These are phyloP conservation scores for Pestalotiopsis sp. DNA, from an alignment of 2,329 filamentous ascomycete genomes.

Conservation along the genomic window DNA sequence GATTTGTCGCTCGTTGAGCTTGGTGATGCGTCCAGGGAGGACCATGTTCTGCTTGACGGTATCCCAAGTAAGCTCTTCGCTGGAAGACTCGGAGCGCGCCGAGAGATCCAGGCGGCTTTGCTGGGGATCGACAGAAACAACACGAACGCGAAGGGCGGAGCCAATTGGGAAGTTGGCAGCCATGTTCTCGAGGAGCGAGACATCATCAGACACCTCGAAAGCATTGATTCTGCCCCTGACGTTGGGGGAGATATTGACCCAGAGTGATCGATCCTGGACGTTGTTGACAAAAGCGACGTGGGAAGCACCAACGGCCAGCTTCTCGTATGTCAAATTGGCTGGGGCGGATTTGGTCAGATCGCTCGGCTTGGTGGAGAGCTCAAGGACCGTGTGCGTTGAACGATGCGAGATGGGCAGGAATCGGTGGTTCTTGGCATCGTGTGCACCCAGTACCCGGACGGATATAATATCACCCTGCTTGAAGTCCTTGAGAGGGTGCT, in stretches of 20 bases:
- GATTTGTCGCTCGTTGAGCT: conserved; percentile 80
- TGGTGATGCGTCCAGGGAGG: conserved; percentile 81
- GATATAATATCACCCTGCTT: conserved; percentile 69
- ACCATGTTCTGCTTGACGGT: conserved; percentile 79
- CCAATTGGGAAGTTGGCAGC: conserved; percentile 83
- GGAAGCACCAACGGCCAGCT: conserved; percentile 71
- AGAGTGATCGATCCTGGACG: conserved; percentile 74
- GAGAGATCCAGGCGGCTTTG: conserved; percentile 82
- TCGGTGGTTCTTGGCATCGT: conserved; percentile 86
- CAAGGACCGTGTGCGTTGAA: conserved; percentile 78
- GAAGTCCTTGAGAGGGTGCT: conserved; percentile 77
- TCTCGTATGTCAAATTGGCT: conserved; percentile 67
- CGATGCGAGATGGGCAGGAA: conserved; percentile 92
- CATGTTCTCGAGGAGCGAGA: conserved; percentile 76
- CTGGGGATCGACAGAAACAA: conserved; percentile 71
- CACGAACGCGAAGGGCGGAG: conserved; percentile 81
- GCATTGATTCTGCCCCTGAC: conserved; percentile 82
- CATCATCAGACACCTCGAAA: conserved; percentile 85
- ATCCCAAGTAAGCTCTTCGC: conserved; percentile 65
- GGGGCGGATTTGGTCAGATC: conserved; percentile 52
- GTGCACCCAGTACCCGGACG: conserved; percentile 81
- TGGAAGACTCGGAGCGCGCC: conserved; percentile 65
- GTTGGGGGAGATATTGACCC: conserved; percentile 88
- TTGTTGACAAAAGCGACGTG: conserved; percentile 93
- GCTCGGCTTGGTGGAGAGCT: conserved; percentile 80